Evolutionary conservation across 352 stramenopile genomes (phyloP), one percentile per base, ranked within the genome.

Genomic region (Phytopythium helicoides): DNA sequence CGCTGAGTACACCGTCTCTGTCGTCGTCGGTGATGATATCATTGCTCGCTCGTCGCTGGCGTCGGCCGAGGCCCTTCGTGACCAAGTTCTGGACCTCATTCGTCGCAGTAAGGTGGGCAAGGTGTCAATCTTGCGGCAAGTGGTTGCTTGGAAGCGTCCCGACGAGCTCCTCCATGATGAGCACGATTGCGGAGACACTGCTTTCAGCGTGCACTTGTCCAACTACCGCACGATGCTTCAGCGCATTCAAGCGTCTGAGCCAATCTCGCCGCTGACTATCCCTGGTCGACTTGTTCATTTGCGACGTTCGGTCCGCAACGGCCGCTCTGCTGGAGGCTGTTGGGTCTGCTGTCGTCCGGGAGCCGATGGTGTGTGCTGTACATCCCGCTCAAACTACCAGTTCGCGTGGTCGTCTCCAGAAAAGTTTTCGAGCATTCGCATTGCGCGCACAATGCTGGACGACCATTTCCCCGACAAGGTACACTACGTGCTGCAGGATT

Each of bases 401-500:
- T 92, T 82, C 54, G 66, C 62, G 14, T 94, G 85, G 85, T 73
- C 80, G 14, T 66, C 62, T 1, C 62, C 69, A 36, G 72, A 73
- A 6, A 58, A 83, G 41, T 94, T 94, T 51, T 64, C 71, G 52
- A 77, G 68, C 46, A 92, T 94, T 35, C 70, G 76, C 46, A 92
- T 95, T 23, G 77, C 73, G 14, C 81, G 83, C 19, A 93, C 83
- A 23, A 95, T 95, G 83, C 66, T 95, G 19, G 83, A 93, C 64
- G 83, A 95, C 45, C 86, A 95, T 53, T 95, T 95, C 46, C 83
- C 85, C 1, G 83, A 95, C 66, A 95, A 94, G 55, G 83, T 95
- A 5, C 81, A 95, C 60, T 80, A 85, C 54, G 85, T 95, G 40
- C 71, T 95, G 7, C 75, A 93, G 46, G 81, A 94, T 54, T 93